phyloP scores from a whole-genome alignment of 768 basidiomycete genomes.

The Suillus sp. region DNA sequence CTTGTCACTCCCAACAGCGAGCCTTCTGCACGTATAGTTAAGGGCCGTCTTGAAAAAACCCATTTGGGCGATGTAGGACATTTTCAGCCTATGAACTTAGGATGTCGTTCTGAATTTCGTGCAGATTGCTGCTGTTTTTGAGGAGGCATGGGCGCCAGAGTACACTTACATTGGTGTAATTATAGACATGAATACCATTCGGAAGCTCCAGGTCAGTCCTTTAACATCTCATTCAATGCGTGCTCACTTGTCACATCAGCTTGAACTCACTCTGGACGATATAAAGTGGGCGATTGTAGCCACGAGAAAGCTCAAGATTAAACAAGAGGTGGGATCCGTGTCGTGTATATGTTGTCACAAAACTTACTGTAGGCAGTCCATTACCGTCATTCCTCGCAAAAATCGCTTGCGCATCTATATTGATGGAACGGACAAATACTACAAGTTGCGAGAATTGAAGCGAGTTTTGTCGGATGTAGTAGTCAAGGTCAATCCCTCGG shows the following conservation, averaged over 20 bases:
- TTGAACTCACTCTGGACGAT: constrained; percentile 91
- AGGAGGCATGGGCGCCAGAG: constrained; percentile 94
- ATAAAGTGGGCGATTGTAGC: constrained; percentile 89
- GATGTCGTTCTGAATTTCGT: not conserved
- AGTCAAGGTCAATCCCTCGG: constrained; percentile 66
- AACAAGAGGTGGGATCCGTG: constrained; percentile 61
- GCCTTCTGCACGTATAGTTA: constrained; percentile 96
- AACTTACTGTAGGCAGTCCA: constrained; percentile 47
- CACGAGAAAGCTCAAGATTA: constrained; percentile 90
- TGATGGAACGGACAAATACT: constrained; percentile 77
- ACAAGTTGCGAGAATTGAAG: constrained; percentile 83
- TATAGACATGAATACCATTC: constrained; percentile 84
- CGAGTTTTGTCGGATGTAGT: constrained; percentile 82
- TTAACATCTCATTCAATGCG: not conserved
- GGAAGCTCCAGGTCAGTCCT: constrained; percentile 73
- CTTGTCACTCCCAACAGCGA: constrained; percentile 85
- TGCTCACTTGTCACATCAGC: constrained; percentile 42
- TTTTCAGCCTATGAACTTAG: not conserved
- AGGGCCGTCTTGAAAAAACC: constrained; percentile 94
- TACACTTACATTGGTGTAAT: constrained; percentile 94
- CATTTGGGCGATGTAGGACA: constrained; percentile 82
- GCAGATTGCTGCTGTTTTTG: constrained; percentile 88
- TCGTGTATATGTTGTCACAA: not conserved
- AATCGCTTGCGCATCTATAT: constrained; percentile 79
- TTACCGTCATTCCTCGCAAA: constrained; percentile 73